These are phyloP conservation scores for Nakataea oryzae DNA, from an alignment of 2,329 filamentous ascomycete species.

Conservation along the genomic window DNA sequence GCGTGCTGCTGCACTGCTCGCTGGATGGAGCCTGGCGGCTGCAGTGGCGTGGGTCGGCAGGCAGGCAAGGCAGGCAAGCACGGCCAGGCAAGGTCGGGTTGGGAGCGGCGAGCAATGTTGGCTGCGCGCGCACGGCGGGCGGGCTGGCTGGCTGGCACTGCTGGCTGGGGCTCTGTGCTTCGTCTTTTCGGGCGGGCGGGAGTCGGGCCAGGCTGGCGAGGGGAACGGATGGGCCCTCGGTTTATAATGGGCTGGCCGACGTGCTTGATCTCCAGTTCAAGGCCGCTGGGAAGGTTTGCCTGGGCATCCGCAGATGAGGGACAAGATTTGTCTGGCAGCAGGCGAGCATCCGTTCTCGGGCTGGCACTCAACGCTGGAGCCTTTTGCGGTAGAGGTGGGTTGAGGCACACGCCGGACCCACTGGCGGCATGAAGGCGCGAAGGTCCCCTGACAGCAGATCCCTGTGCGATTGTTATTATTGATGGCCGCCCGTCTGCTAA, in stretches of 20 bases:
- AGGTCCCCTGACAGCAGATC: background rate
- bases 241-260: background rate
- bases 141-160: too few species aligned
- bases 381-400: background rate
- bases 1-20: background rate
- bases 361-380: background rate
- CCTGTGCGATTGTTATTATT: background rate
- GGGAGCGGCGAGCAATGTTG: too few species aligned
- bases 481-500: background rate
- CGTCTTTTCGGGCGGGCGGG: background rate
- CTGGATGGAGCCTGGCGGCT: background rate
- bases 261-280: background rate
- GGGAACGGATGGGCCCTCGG: background rate
- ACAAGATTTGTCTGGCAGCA: background rate
- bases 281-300: background rate
- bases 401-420: background rate
- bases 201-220: background rate
- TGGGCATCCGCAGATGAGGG: background rate
- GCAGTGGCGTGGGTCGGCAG: background rate
- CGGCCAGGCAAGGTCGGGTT: background rate
- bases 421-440: background rate
- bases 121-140: too few species aligned
- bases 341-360: background rate
- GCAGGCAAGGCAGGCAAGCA: background rate
- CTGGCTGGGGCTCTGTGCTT: background rate